A percentile compares a stretch with the other conserved stretches of the same genome.
Conservation (phyloP, 116 monocot species). For the Thalassia testudinum region DNA sequence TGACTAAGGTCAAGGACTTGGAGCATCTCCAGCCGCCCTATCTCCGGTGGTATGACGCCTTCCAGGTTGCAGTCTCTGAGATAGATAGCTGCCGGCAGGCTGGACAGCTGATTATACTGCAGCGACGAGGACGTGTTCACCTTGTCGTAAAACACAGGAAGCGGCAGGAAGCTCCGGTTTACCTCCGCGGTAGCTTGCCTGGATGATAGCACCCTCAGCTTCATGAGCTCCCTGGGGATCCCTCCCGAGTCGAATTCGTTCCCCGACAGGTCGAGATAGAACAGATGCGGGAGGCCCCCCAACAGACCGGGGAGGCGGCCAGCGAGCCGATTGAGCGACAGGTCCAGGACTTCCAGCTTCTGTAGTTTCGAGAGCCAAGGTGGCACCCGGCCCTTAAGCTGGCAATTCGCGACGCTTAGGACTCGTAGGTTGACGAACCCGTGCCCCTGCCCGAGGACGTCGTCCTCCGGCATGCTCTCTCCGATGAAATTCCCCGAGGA, state of each 20-base stretch:
- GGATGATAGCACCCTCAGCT: constrained; percentile 27
- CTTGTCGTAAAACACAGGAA: constrained; percentile 45
- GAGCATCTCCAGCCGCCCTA: constrained; percentile 37
- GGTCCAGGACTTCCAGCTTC: constrained; percentile 34
- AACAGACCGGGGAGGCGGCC: constrained; percentile 49
- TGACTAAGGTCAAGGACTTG: constrained; percentile 38
- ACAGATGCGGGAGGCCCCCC: constrained; percentile 31
- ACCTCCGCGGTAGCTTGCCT: background rate
- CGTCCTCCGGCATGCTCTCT: constrained; percentile 23
- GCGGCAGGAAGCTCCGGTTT: constrained; percentile 9
- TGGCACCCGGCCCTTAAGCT: constrained; percentile 36
- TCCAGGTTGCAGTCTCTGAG: constrained; percentile 37
- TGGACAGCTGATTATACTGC: constrained; percentile 59
- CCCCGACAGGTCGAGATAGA: constrained; percentile 68
- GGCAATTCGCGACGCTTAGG: constrained; percentile 33
- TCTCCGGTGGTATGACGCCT: constrained; percentile 37
- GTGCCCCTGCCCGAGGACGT: constrained; percentile 5
- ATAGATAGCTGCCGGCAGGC: constrained; percentile 48
- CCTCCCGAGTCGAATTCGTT: constrained; percentile 46
- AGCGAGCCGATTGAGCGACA: constrained; percentile 43
- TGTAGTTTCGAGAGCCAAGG: constrained; percentile 23
- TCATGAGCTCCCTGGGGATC: constrained; percentile 34
- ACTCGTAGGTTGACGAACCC: constrained; percentile 28
- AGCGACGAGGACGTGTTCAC: constrained; percentile 13
- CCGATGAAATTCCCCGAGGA: constrained; percentile 37